Conservation (phyloP, 1,284 basidiomycete species). For the Ganoderma leucocontextum region DNA sequence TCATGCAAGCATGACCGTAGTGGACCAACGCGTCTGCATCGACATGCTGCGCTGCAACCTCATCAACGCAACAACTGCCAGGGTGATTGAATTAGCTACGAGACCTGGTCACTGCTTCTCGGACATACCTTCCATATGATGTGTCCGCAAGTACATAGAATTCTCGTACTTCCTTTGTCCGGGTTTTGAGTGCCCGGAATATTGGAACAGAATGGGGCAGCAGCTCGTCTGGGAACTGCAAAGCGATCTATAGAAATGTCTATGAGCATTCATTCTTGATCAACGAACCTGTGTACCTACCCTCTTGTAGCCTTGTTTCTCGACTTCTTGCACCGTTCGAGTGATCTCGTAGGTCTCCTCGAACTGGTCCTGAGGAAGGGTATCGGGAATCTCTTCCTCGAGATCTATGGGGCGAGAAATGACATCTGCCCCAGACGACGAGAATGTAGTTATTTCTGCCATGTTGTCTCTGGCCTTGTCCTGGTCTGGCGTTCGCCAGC, state of each 20-base stretch:
- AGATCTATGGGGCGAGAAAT: constrained; percentile 63
- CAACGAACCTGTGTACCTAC: constrained; percentile 44
- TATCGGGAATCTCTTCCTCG: constrained; percentile 45
- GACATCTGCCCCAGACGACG: constrained; percentile 66
- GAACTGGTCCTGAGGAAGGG: constrained; percentile 49
- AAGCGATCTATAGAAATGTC: constrained; percentile 68
- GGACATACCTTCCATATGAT: constrained; percentile 89
- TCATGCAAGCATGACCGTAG: constrained; percentile 97
- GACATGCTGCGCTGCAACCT: constrained; percentile 94
- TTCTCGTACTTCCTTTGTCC: constrained; percentile 60
- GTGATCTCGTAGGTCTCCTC: constrained; percentile 70
- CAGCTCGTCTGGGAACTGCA: constrained; percentile 97
- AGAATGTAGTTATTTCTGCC: constrained; percentile 51
- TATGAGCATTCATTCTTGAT: no score
- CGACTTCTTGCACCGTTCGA: constrained; percentile 60
- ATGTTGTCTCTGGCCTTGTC: constrained; percentile 28
- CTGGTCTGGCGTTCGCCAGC: neutral
- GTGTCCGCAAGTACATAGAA: constrained; percentile 96
- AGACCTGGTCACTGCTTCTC: neutral
- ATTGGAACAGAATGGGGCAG: constrained; percentile 89
- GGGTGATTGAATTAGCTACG: constrained; percentile 17
- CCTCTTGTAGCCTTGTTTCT: constrained; percentile 62
- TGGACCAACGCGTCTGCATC: constrained; percentile 94
- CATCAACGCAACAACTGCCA: constrained; percentile 93
- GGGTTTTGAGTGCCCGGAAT: constrained; percentile 73